These are phyloP conservation scores for Stylosanthes scabra DNA, from an alignment of 331 rosid species.

Conservation along the genomic window DNA sequence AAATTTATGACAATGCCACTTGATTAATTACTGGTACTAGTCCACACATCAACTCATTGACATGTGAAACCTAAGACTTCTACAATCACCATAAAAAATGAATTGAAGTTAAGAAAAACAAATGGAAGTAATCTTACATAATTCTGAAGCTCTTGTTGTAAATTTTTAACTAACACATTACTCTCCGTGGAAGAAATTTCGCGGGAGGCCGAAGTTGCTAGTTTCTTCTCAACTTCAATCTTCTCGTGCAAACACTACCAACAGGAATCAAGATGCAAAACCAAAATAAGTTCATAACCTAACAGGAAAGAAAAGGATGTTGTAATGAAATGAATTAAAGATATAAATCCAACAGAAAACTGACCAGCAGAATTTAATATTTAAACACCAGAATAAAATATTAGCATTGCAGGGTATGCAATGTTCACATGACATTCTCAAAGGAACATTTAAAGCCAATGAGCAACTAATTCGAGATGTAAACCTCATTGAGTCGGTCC, in stretches of 20 bases:
- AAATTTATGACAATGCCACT: constrained; percentile 15
- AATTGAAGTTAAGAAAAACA: constrained; percentile 16
- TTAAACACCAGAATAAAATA: constrained; percentile 25
- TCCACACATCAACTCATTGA: constrained; percentile 29
- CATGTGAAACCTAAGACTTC: constrained; percentile 28
- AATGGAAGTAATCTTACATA: constrained; percentile 61
- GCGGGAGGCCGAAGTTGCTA: constrained; percentile 63
- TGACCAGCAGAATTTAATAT: constrained; percentile 17
- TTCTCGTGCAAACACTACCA: constrained; percentile 81
- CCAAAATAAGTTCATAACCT: constrained; percentile 17
- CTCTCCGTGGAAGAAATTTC: constrained; percentile 57
- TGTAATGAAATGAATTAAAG: constrained; percentile 26
- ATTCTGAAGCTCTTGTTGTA: constrained; percentile 88
- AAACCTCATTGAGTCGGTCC: constrained; percentile 79
- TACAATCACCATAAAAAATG: constrained; percentile 23
- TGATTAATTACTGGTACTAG: constrained; percentile 15
- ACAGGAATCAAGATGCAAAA: constrained; percentile 29
- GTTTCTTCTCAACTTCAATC: constrained; percentile 77
- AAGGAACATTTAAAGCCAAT: constrained; percentile 27
- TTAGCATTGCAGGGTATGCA: constrained; percentile 11
- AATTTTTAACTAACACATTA: constrained; percentile 69
- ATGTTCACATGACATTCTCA: constrained; percentile 14
- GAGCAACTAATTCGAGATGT: constrained; percentile 36
- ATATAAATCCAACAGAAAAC: constrained; percentile 33
- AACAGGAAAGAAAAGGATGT: constrained; percentile 26